phyloP scores from a whole-genome alignment of 2,329 filamentous ascomycete species.

The Exophiala sp. region DNA sequence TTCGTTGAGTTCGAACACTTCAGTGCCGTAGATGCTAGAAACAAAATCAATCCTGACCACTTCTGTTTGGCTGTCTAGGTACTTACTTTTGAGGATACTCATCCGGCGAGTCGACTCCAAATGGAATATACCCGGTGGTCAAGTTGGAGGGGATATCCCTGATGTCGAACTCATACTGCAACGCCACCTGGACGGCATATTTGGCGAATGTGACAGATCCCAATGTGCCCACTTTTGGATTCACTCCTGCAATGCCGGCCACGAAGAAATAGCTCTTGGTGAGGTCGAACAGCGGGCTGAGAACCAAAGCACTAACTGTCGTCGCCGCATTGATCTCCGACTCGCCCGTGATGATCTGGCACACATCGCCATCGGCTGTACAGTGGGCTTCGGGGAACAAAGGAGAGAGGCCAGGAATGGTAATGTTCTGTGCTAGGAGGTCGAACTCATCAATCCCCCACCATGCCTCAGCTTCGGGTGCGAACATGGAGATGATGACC shows the following conservation, averaged over 20 bases:
- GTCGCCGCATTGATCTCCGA: constrained; percentile 69
- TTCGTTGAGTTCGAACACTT: constrained; percentile 62
- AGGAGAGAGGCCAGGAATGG: constrained; percentile 58
- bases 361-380: constrained; percentile 54
- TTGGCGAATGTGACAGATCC: constrained; percentile 61
- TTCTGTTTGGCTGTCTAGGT: neutral
- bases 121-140: constrained; percentile 63
- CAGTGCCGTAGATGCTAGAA: constrained; percentile 57
- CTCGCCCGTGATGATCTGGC: constrained; percentile 53
- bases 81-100: constrained; percentile 46
- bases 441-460: constrained; percentile 52
- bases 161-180: constrained; percentile 69
- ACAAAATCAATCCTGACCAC: neutral
- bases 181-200: constrained; percentile 65
- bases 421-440: constrained; percentile 53
- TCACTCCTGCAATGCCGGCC: constrained; percentile 68
- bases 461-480: constrained; percentile 58
- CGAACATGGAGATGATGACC: constrained; percentile 49
- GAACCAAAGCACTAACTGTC: constrained; percentile 58
- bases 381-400: constrained; percentile 62
- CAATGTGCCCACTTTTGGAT: constrained; percentile 60
- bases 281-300: constrained; percentile 59
- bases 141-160: constrained; percentile 62
- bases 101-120: constrained; percentile 51
- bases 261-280: constrained; percentile 64